These are phyloP conservation scores for Aureobasidium namibiae DNA, from an alignment of 2,329 filamentous ascomycete species.

Conservation along the genomic window DNA sequence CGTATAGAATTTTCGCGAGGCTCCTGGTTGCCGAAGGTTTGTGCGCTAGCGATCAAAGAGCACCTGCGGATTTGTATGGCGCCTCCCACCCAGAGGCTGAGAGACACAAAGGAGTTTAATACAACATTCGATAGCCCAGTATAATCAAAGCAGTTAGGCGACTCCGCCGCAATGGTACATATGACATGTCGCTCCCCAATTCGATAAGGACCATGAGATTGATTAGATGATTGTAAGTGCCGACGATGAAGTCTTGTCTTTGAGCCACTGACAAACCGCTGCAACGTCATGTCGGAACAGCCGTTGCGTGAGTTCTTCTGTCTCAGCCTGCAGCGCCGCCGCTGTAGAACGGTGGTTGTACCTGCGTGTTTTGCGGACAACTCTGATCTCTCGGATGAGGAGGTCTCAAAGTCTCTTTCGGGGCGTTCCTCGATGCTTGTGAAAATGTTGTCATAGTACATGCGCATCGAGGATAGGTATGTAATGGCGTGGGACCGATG, in stretches of 20 bases:
- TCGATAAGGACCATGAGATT: neutral
- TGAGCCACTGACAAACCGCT: neutral
- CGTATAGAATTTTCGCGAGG: neutral
- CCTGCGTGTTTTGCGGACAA: neutral
- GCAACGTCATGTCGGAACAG: neutral
- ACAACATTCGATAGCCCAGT: neutral
- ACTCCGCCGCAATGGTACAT: neutral
- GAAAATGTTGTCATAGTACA: neutral
- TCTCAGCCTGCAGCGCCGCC: neutral
- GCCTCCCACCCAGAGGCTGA: neutral
- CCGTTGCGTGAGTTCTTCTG: conserved; percentile 1
- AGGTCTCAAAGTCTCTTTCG: conserved; percentile 8
- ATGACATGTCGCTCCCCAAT: neutral
- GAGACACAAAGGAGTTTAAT: neutral
- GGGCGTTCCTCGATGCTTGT: neutral
- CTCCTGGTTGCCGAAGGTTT: conserved; percentile 3
- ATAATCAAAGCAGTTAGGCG: neutral
- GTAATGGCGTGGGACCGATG: neutral
- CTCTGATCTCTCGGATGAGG: neutral
- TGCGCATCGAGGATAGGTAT: neutral
- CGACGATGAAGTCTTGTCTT: neutral
- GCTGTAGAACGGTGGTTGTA: neutral
- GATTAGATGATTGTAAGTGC: neutral
- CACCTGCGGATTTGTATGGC: neutral
- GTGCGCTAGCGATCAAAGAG: conserved; percentile 3